Base-by-base conservation (phyloP, 129 eudicot species). In the Artemisia argyi region DNA sequence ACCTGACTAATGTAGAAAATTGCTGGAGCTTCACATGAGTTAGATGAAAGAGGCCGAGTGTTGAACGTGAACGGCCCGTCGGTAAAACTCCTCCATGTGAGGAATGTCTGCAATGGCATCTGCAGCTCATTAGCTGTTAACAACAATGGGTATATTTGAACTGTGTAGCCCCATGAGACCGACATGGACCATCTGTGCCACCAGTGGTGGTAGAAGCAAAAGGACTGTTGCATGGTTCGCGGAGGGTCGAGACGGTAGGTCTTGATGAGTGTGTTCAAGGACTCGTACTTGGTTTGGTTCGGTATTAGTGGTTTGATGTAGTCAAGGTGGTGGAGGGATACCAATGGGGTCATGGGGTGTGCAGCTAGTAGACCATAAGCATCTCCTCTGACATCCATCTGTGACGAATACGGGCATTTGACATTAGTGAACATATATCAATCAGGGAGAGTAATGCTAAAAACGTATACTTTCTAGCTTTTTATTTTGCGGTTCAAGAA, bases 261-360 rank as follows among this genome's bases (percentile, higher is more conserved):
- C 30, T 77, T 69, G 20, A 85, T 71, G 20, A 90, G 76, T 47
- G 77, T 73, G 49, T 35, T 80, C 16, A 91, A 16, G 3, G 97
- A 82, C 16, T 83, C 90, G 7, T 77, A 20, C 32, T 80, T 90
- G 16, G 80, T 80, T 28, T 19, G 83, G 63, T 78, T 68, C 3
- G 92, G 96, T 56, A 91, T 82, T 24, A 56, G 24, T 16, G 61
- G 85, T 14, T 84, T 74, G 4, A 88, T 83, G 14, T 57, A 46
- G 85, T 85, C 96, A 7, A 88, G 91, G 79, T 91, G 96, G 85
- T 91, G 97, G 11, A 91, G 91, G 7, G 97, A 91, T 3, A 91
- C 85, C 15, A 91, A 63, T 17, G 97, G 96, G 12, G 89, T 76
- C 76, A 83, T 22, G 0, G 97, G 96, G 48, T 91, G 97, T 15